Percentiles rank a stretch among this genome's conserved stretches.
These are phyloP conservation scores for Acacia acuminata DNA, from an alignment of 306 rosid genomes.

Conservation along the genomic window DNA sequence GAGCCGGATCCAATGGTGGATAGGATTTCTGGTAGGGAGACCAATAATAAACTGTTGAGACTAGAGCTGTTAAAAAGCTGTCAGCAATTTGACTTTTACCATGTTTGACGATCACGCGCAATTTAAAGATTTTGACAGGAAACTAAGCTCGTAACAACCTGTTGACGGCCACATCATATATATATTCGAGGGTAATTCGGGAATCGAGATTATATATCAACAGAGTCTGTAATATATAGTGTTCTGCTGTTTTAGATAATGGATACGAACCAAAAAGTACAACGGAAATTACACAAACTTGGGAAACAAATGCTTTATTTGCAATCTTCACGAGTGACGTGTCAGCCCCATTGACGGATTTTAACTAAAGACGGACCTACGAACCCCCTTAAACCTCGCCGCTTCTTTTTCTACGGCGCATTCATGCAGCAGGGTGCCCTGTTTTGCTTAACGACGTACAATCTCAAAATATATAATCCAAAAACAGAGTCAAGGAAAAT, in stretches of 20 bases:
- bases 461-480: not conserved
- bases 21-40: not conserved
- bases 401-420: not conserved
- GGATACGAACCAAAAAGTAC: not conserved
- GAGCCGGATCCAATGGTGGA: no score
- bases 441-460: not conserved
- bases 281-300: not conserved
- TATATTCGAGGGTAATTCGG: not conserved
- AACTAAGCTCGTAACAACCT: no score
- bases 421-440: not conserved
- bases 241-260: not conserved
- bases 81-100: no score
- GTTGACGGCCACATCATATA: no score
- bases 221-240: not conserved
- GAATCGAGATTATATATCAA: not conserved
- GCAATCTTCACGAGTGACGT: no score
- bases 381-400: conserved; percentile 34
- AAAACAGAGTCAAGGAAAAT: not conserved
- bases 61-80: no score
- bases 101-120: no score
- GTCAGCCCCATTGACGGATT: not conserved
- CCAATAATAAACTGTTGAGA: no score
- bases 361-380: conserved; percentile 30
- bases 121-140: no score
- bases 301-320: not conserved